Base-by-base conservation (phyloP, 176 grass and related monocot species). In the Stipa capillata region DNA sequence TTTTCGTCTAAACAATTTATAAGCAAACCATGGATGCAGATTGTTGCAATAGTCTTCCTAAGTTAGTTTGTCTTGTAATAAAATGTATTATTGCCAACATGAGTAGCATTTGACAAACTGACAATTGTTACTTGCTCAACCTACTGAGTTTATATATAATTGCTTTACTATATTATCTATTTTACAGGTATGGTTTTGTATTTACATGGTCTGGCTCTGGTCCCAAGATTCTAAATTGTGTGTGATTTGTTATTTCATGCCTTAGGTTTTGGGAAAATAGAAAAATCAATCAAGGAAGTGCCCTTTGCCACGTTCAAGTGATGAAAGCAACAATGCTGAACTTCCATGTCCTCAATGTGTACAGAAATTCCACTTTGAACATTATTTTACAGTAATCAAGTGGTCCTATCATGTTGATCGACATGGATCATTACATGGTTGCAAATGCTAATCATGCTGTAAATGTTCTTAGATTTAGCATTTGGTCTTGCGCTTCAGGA, bases 291-390 rank as follows among this genome's bases (percentile, higher is more conserved):
- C 96, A 82, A 95, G 84, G 75, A 95, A 95, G 82, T 54, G 86
- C 11, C 69, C 84, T 83, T 83, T 84, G 60, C 29, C 83, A 51
- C 57, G 43, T 82, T 59, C 69, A 28, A 87, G 53, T 81, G 85
- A 89, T 79, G 87, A 75, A 44, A 56, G 14, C 50, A 78, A 73
- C 64, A 77, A 84, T 70, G 42, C 40, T 1, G 59, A 93, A 58
- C 17, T 89, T 58, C 92, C 90, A 68, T 99, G 96, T 71, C 90
- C 73, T 80, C 96, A 99, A 31, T 99, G 96, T 33, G 66, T 89
- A 58, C 45, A 36, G 21, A 60, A 62, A 69, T 54, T 49, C 24
- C 1, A 6, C 4, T 40, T 72, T 48, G n/a, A 57, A 39, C 65
- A 57, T 54, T 67, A 50, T 86, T 52, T 20, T 78, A 4, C 2